A percentile compares a stretch with the other conserved stretches of the same genome.
Conservation (phyloP, 345 rosid species). For the Salix dunnii region DNA sequence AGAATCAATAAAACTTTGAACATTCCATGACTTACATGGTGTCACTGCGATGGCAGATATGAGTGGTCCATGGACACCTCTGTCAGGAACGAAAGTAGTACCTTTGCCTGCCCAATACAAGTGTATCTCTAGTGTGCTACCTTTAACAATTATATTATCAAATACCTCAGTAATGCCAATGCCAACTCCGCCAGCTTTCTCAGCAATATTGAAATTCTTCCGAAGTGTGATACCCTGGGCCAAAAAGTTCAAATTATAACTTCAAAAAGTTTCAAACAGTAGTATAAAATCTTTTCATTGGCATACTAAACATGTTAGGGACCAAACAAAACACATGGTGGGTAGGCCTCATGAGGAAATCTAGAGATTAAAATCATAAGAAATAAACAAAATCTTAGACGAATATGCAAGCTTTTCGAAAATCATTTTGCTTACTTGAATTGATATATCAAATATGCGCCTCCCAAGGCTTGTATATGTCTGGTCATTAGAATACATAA, state of each 20-base stretch:
- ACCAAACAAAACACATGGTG: neutral
- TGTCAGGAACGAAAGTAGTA: conserved; percentile 52
- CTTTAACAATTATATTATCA: conserved; percentile 40
- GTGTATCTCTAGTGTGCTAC: conserved; percentile 71
- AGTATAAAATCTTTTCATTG: too few relatives aligned
- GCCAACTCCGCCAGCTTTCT: conserved; percentile 75
- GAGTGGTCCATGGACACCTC: conserved; percentile 82
- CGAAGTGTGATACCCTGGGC: conserved; percentile 50
- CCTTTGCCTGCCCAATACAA: conserved; percentile 90
- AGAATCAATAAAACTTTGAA: neutral
- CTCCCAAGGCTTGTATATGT: conserved; percentile 58
- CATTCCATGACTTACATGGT: conserved; percentile 47
- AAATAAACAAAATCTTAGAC: neutral
- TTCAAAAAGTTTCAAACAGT: too few relatives aligned
- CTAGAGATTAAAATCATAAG: neutral
- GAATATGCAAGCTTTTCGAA: neutral
- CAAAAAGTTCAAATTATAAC: neutral
- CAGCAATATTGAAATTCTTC: conserved; percentile 59
- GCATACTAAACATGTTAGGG: neutral
- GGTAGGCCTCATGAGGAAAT: neutral
- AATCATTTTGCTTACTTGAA: conserved; percentile 51
- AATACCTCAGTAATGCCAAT: conserved; percentile 22
- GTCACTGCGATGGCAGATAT: conserved; percentile 71
- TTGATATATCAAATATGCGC: conserved; percentile 66
- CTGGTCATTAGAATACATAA: conserved; percentile 52